Evolutionary conservation across 805 yeast genomes (phyloP), one percentile per base, ranked within the genome.

Genomic region (Yamadazyma akitaensis): DNA sequence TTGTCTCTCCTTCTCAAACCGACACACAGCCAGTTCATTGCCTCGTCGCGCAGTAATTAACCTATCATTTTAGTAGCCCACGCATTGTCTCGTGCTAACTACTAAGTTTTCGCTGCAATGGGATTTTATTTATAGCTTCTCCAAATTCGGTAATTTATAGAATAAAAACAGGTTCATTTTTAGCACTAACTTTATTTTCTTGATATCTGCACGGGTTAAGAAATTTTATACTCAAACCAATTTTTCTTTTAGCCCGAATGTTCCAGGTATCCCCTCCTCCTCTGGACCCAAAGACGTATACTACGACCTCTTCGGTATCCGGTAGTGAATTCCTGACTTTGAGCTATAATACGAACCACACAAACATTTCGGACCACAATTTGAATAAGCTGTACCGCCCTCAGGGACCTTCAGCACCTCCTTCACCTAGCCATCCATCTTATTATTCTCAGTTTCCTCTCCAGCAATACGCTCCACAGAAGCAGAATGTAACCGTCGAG

Each of bases 321-420:
- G 63, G 65, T 31, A 64, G 70, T 51, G 73, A 68, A 25, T 63
- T 68, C 37, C 69, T 59, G 67, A 47, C 62, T 49, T 59, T 61
- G 14, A 49, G 51, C 26, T 52, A 49, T 28, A 35, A 38, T 16
- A 52, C 55, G 7, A 47, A 49, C 24, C 40, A 45, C 17, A 52
- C 55, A 36, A 49, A 51, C 4, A 36, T 49, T 37, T 34, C 42
- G 2, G 43, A 46, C 16, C 10, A 35, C n/a, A 35, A 31, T 19
- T 30, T 18, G 13, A 31, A 30, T 11, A 43, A 37, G 34, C 41
- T 12, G 12, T 35, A 25, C 30, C 3, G 30, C 32, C 11, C 10
- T 7, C 18, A 25, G 14, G 18, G 5, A 10, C 17, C 17, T 8
- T 30, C 43, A 11, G 28, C 33, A 7, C 19, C 30, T 12, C 14